Conservation (phyloP, 192 early-diverging fungal genomes). For the Gorgonomyces haynaldii region DNA sequence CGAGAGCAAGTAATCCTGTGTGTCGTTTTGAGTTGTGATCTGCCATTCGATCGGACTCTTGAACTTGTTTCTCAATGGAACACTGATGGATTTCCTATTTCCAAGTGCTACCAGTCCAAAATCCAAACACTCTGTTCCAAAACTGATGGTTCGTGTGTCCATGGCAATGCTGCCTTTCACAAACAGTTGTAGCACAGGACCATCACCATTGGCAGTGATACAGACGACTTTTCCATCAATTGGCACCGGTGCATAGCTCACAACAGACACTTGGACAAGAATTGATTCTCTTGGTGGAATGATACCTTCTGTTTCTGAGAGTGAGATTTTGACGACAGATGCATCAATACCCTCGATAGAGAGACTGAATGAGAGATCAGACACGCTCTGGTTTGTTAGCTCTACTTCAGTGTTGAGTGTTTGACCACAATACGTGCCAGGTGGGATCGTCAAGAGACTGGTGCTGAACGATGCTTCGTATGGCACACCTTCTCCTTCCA, state of each 20-base stretch:
- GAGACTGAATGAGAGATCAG: constrained; percentile 20
- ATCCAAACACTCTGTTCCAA: constrained; percentile 22
- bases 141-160: constrained; percentile 12
- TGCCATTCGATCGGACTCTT: constrained; percentile 13
- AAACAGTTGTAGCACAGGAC: constrained; percentile 19
- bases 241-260: constrained; percentile 10
- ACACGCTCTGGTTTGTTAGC: constrained; percentile 28
- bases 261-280: constrained; percentile 3
- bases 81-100: constrained; percentile 1
- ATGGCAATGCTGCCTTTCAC: constrained; percentile 16
- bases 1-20: background rate
- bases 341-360: constrained; percentile 15
- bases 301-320: background rate
- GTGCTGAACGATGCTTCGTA: no score
- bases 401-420: no score
- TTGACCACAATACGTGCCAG: no score
- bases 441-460: no score
- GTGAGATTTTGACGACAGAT: constrained; percentile 2
- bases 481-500: no score
- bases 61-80: constrained; percentile 26
- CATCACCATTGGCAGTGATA: constrained; percentile 15
- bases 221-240: constrained; percentile 23
- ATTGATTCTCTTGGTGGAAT: background rate
- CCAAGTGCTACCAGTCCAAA: constrained; percentile 39
- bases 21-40: background rate